Conservation (phyloP, 257 asterid genomes). For the Solanum neorickii region DNA sequence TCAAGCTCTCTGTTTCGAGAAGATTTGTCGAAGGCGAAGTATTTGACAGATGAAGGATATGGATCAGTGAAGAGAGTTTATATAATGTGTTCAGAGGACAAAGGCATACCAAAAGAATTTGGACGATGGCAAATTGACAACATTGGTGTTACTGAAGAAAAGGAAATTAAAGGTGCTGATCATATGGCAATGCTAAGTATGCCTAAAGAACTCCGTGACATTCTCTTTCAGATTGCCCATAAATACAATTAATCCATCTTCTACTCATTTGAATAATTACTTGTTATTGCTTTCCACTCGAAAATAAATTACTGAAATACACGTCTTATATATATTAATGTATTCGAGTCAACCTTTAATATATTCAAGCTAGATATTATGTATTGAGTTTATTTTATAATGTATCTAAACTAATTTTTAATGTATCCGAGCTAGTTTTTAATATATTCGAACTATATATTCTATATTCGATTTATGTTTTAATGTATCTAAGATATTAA, state of each 20-base stretch:
- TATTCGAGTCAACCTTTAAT: too few relatives aligned
- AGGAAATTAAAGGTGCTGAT: constrained; percentile 27
- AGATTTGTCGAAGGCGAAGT: constrained; percentile 19
- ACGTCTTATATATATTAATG: too few relatives aligned
- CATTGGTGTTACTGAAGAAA: constrained; percentile 18
- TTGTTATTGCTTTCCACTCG: too few relatives aligned
- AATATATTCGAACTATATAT: too few relatives aligned
- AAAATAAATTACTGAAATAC: too few relatives aligned
- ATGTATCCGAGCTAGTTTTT: too few relatives aligned
- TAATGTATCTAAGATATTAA: too few relatives aligned
- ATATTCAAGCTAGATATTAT: too few relatives aligned
- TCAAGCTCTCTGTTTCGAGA: constrained; percentile 21
- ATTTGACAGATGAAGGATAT: constrained; percentile 22
- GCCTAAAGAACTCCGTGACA: constrained; percentile 18
- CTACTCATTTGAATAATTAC: too few relatives aligned
- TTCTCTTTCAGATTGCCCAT: constrained; percentile 21
- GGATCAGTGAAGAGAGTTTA: constrained; percentile 41
- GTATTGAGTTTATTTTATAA: too few relatives aligned
- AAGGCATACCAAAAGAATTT: constrained; percentile 13
- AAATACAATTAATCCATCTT: neutral
- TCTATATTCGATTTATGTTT: accelerated
- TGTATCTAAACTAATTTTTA: too few relatives aligned
- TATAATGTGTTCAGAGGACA: constrained; percentile 25
- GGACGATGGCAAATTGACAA: constrained; percentile 35
- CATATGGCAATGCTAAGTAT: constrained; percentile 43